Evolutionary conservation across 352 stramenopile genomes (phyloP).

Genomic region (Phytophthora citricola): DNA sequence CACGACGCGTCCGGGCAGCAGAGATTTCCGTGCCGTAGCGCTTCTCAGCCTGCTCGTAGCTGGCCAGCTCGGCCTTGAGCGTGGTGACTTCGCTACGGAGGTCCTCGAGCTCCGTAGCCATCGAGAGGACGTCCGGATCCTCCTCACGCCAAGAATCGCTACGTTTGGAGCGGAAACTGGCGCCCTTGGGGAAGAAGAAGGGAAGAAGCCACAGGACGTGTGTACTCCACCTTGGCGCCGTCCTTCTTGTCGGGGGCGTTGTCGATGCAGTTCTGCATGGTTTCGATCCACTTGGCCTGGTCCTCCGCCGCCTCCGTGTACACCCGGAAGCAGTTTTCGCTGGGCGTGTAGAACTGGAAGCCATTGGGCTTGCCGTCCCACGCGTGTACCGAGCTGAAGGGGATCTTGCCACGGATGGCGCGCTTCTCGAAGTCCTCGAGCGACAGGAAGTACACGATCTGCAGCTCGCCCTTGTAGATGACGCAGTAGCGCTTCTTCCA

Average conservation of each 20-base stretch:
- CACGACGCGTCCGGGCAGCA: constrained; percentile 59
- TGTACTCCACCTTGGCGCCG: constrained; percentile 66
- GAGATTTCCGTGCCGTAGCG: constrained; percentile 68
- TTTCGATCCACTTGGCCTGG: constrained; percentile 67
- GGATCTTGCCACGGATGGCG: constrained; percentile 83
- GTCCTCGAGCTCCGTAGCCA: constrained; percentile 77
- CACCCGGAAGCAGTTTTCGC: constrained; percentile 86
- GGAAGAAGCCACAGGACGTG: constrained; percentile 75
- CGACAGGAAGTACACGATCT: constrained; percentile 86
- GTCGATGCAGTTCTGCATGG: constrained; percentile 79
- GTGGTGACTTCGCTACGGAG: constrained; percentile 74
- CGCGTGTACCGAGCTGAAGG: constrained; percentile 79
- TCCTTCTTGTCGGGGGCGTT: constrained; percentile 72
- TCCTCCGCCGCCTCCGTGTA: constrained; percentile 83
- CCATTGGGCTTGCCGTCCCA: constrained; percentile 89
- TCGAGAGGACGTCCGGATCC: constrained; percentile 68
- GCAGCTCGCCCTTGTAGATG: constrained; percentile 67
- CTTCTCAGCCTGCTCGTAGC: constrained; percentile 85
- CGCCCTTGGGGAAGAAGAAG: constrained; percentile 62
- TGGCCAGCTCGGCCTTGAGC: constrained; percentile 73
- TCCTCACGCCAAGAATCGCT: constrained; percentile 85
- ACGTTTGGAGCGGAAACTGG: constrained; percentile 52
- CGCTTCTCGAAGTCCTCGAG: constrained; percentile 77
- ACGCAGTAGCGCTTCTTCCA: constrained; percentile 92
- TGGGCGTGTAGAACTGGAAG: constrained; percentile 89